Percentiles rank a stretch among this genome's conserved stretches.
phyloP scores from a whole-genome alignment of 306 rosid species.

The Vigna mungo region DNA sequence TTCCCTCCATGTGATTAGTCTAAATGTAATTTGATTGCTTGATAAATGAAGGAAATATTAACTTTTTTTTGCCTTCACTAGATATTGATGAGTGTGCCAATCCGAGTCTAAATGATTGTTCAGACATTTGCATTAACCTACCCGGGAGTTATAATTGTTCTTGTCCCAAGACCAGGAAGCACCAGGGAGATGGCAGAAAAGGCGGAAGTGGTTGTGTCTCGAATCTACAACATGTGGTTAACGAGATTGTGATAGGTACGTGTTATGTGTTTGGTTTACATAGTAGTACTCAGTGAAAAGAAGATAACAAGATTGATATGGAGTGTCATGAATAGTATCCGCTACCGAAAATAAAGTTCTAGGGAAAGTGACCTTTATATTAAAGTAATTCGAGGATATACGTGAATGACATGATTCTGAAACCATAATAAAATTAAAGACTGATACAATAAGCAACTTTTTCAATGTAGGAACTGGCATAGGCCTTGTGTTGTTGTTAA shows the following conservation, averaged over 20 bases:
- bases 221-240: conserved; percentile 5
- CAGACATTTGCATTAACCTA: conserved; percentile 20
- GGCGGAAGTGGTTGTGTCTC: conserved; percentile 33
- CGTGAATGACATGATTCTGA: background rate
- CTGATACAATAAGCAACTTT: background rate
- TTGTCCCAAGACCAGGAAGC: conserved; percentile 26
- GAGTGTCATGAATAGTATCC: background rate
- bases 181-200: conserved; percentile 37
- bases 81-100: conserved; percentile 33
- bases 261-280: background rate
- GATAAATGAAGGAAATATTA: background rate
- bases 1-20: background rate
- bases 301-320: background rate
- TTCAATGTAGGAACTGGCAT: conserved; percentile 22
- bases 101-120: conserved; percentile 25
- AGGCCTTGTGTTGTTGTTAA: conserved; percentile 28
- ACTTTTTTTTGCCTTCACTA: background rate
- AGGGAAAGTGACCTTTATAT: background rate
- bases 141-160: conserved; percentile 37
- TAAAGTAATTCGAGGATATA: background rate
- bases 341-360: background rate
- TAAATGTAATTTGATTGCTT: background rate
- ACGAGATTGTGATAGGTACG: conserved; percentile 13
- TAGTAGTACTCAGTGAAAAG: background rate
- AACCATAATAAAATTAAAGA: background rate